phyloP scores from a whole-genome alignment of 2,329 filamentous ascomycete species.

The Diaporthe helianthi region DNA sequence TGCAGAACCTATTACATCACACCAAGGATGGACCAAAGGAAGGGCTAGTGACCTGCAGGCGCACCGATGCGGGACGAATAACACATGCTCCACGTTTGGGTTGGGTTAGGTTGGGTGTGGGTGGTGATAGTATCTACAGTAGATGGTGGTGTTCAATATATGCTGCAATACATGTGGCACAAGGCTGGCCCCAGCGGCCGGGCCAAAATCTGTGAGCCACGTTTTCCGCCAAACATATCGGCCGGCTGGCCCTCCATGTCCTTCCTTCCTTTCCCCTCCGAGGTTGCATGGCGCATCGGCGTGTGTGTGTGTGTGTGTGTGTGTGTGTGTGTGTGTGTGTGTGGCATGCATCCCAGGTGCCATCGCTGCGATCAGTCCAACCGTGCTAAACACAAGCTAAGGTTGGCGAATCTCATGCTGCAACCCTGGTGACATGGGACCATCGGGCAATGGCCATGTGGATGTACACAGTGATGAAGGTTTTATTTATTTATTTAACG shows the following conservation, averaged over 20 bases:
- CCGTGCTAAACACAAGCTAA: not conserved
- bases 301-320: not conserved
- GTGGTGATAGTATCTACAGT: not conserved
- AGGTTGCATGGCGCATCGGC: constrained; percentile 3
- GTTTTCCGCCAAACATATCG: constrained; percentile 4
- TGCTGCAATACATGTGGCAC: not conserved
- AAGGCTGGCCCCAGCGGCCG: constrained; percentile 13
- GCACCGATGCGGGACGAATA: constrained; percentile 7
- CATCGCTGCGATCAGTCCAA: no score
- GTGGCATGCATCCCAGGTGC: not conserved
- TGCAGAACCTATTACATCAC: constrained; percentile 21
- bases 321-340: not conserved
- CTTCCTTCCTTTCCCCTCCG: constrained; percentile 8
- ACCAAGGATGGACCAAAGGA: constrained; percentile 2
- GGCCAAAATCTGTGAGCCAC: constrained; percentile 12
- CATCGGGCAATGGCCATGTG: not conserved
- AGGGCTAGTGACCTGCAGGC: not conserved
- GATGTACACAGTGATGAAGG: not conserved
- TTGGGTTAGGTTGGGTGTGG: not conserved
- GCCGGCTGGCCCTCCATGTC: constrained; percentile 4
- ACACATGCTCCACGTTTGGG: not conserved
- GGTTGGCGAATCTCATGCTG: constrained; percentile 1
- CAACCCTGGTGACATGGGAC: constrained; percentile 6
- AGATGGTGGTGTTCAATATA: not conserved
- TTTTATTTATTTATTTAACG: not conserved